phyloP scores from a whole-genome alignment of 2,329 filamentous ascomycete genomes.

The Neocucurbitaria cava region DNA sequence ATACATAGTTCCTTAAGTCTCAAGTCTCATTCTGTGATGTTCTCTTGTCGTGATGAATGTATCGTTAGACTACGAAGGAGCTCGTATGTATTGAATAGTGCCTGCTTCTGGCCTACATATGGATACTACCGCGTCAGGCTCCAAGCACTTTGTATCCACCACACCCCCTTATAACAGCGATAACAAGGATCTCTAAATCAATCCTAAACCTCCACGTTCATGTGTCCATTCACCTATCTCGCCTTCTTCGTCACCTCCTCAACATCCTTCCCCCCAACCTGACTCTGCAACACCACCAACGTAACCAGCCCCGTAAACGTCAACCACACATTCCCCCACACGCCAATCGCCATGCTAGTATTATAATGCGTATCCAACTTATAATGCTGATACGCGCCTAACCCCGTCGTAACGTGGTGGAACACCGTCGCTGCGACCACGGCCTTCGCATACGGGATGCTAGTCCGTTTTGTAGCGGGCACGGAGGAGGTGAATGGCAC shows the following conservation, averaged over 20 bases:
- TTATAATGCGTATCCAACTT: conserved; percentile 33
- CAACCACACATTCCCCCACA: conserved; percentile 37
- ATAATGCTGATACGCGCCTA: conserved; percentile 35
- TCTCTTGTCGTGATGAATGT: no score
- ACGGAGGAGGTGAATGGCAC: conserved; percentile 16
- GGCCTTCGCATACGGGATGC: conserved; percentile 25
- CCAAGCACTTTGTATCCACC: neutral
- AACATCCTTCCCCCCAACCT: conserved; percentile 12
- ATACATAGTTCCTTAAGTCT: no score
- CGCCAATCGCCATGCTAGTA: conserved; percentile 31
- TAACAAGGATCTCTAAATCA: no score
- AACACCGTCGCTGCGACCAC: conserved; percentile 32
- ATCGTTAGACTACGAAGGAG: no score
- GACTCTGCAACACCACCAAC: conserved; percentile 11
- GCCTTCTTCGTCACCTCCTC: conserved; percentile 20
- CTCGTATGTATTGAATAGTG: no score
- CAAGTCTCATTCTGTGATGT: no score
- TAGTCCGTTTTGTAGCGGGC: conserved; percentile 6
- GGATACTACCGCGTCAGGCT: no score
- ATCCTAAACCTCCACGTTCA: no score
- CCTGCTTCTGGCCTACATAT: no score
- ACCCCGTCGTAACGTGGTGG: conserved; percentile 29
- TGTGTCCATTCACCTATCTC: conserved; percentile 2
- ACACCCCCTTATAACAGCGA: no score
- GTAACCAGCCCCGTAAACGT: conserved; percentile 25